A percentile compares a stretch with the other conserved stretches of the same genome.
phyloP scores from a whole-genome alignment of 2,329 filamentous ascomycete species.

The Phialemoniopsis sp. region DNA sequence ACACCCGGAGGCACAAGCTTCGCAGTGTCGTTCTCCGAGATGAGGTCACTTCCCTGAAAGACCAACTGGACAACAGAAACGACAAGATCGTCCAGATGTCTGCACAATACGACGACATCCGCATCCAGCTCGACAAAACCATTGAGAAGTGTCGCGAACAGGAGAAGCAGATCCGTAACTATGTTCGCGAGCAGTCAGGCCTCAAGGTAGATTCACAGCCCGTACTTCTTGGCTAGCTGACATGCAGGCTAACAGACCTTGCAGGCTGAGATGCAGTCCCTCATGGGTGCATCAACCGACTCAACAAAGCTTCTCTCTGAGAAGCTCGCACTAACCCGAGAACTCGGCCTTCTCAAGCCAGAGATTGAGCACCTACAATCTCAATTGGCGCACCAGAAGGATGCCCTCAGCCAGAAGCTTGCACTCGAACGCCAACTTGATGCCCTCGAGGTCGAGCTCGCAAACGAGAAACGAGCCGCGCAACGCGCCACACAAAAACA shows the following conservation, averaged over 20 bases:
- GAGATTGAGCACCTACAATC: conserved; percentile 53
- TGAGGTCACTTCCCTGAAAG: conserved; percentile 65
- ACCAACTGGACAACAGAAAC: conserved; percentile 57
- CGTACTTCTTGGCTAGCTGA: background rate
- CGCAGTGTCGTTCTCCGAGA: conserved; percentile 69
- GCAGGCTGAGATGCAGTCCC: conserved; percentile 67
- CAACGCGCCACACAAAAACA: conserved; percentile 46
- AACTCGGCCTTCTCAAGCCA: conserved; percentile 48
- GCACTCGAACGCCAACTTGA: conserved; percentile 74
- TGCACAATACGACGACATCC: conserved; percentile 32
- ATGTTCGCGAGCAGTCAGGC: conserved; percentile 41
- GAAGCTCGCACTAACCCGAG: conserved; percentile 47
- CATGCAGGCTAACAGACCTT: conserved; percentile 11
- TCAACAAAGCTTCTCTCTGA: conserved; percentile 64
- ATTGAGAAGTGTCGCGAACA: conserved; percentile 38
- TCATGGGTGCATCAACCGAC: conserved; percentile 64
- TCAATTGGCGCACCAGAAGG: conserved; percentile 57
- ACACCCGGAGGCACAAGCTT: conserved; percentile 64
- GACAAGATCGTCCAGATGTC: conserved; percentile 49
- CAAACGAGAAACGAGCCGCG: conserved; percentile 71
- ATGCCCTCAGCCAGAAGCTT: conserved; percentile 72
- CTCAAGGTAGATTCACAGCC: conserved; percentile 33
- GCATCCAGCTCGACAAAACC: conserved; percentile 35
- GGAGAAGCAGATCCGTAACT: conserved; percentile 42
- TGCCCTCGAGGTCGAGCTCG: conserved; percentile 74